These are phyloP conservation scores for Geum urbanum DNA, from an alignment of 306 rosid genomes.

Conservation along the genomic window DNA sequence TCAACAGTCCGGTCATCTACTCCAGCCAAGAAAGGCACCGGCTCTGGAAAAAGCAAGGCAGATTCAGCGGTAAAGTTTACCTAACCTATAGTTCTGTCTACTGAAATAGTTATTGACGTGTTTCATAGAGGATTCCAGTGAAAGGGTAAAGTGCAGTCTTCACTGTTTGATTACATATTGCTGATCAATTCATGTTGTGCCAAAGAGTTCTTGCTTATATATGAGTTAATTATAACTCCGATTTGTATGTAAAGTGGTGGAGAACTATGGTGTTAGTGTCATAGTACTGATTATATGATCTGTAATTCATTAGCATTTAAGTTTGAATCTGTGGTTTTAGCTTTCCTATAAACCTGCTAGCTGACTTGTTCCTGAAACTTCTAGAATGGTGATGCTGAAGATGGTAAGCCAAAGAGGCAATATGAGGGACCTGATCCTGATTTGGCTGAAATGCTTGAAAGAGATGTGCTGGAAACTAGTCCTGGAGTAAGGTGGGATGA, in stretches of 20 bases:
- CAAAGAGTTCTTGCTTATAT: background rate
- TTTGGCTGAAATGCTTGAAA: conserved; percentile 96
- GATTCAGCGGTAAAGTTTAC: conserved; percentile 57
- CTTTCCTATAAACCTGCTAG: background rate
- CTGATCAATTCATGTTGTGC: background rate
- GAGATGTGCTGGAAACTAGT: conserved; percentile 89
- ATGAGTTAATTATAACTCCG: background rate
- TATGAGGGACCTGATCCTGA: conserved; percentile 99
- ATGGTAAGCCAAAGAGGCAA: conserved; percentile 75
- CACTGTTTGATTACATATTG: background rate
- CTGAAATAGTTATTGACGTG: background rate
- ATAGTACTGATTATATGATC: background rate
- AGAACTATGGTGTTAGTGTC: background rate
- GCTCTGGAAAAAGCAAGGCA: conserved; percentile 59
- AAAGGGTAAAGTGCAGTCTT: background rate
- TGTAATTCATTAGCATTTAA: background rate
- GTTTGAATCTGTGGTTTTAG: background rate
- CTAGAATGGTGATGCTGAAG: conserved; percentile 78
- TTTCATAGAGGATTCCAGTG: background rate
- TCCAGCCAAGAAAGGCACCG: conserved; percentile 56
- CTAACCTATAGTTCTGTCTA: background rate
- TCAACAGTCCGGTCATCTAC: conserved; percentile 54
- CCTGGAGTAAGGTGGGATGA: conserved; percentile 99
- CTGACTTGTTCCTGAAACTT: conserved; percentile 16
- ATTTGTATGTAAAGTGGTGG: background rate